Evolutionary conservation across 495 filamentous ascomycete genomes (phyloP), one percentile per base, ranked within the genome.

Genomic region (Daldinia decipiens): DNA sequence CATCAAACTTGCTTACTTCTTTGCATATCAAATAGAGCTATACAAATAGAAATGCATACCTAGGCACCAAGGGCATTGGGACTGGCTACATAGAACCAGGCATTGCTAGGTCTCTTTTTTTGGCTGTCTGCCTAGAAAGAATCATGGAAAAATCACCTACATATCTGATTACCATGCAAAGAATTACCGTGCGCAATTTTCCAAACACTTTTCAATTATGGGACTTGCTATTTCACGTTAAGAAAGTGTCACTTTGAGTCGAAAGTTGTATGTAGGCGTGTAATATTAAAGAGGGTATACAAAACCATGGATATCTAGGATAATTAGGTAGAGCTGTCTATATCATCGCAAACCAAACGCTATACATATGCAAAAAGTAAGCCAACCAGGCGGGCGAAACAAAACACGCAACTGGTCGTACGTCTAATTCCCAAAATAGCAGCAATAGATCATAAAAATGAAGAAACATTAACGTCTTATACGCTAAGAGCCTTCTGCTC

Each of bases 401-500:
- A 17, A 40, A 40, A 17, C 7, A 40, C 6, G 39, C 39, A 4
- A 1, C 15, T 40, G 1, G 39, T 40, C 39, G n/a, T 40, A 53
- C 17, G 1, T 31, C 50, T 27, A 53, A 53, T 31, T 53, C 12
- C 50, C 15, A n/a, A 31, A 11, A 7, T 6, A 53, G 31, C 1
- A 29, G 24, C 26, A 17, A 53, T 6, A 29, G 13, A 31, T 27
- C 4, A 15, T 31, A 11, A n/a, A 17, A 31, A 8, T 5, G 24
- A 24, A 24, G 26, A 15, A 53, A 17, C 26, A 21, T 21, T n/a
- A 11, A 29, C 6, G n/a, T 15, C 50, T n/a, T 53, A 53, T 31
- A 31, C 39, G 24, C 65, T 53, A 29, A 61, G 54, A 7, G 32
- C 45, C 56, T 38, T 60, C 61, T 64, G 59, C 61, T 55, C 61